Percentiles rank a stretch among this genome's conserved stretches.
These are phyloP conservation scores for Gracilaria gracilis DNA, from an alignment of 23 red algal genomes.

Conservation along the genomic window DNA sequence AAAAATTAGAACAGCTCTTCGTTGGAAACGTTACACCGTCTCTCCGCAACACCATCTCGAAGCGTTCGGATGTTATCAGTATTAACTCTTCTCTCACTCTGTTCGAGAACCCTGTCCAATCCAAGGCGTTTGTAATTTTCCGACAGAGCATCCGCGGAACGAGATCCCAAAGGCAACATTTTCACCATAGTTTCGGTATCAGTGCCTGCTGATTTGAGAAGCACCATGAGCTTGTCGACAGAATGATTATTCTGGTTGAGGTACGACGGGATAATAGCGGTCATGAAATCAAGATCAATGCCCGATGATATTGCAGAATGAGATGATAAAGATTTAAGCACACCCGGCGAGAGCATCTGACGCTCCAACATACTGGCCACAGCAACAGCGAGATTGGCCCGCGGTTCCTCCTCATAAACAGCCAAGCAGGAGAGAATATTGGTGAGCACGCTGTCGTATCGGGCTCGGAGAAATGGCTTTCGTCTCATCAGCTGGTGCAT, in stretches of 20 bases:
- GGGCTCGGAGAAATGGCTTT: conserved; percentile 82
- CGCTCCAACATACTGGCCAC: conserved; percentile 70
- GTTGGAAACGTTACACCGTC: conserved; percentile 21
- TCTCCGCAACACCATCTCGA: conserved; percentile 63
- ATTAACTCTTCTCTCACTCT: conserved; percentile 78
- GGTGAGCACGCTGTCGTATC: conserved; percentile 72
- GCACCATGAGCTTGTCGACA: conserved; percentile 79
- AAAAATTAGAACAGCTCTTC: conserved; percentile 67
- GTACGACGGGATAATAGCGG: conserved; percentile 72
- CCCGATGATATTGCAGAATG: conserved; percentile 62
- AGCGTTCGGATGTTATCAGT: conserved; percentile 73
- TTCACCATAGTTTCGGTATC: conserved; percentile 83
- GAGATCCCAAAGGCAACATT: conserved; percentile 71
- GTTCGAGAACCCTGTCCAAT: conserved; percentile 79
- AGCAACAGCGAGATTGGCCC: conserved; percentile 65
- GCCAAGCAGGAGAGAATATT: conserved; percentile 75
- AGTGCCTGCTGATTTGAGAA: conserved; percentile 72
- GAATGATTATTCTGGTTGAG: conserved; percentile 57
- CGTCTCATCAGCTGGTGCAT: conserved; percentile 85
- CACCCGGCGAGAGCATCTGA: conserved; percentile 66
- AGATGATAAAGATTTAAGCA: conserved; percentile 45
- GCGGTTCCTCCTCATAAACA: conserved; percentile 45
- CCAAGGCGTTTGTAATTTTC: conserved; percentile 65
- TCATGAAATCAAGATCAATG: conserved; percentile 79
- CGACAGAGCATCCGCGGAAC: conserved; percentile 76